Percentiles rank a stretch among this genome's conserved stretches.
phyloP scores from a whole-genome alignment of 2,329 filamentous ascomycete genomes.

The Claviceps quebecensis region DNA sequence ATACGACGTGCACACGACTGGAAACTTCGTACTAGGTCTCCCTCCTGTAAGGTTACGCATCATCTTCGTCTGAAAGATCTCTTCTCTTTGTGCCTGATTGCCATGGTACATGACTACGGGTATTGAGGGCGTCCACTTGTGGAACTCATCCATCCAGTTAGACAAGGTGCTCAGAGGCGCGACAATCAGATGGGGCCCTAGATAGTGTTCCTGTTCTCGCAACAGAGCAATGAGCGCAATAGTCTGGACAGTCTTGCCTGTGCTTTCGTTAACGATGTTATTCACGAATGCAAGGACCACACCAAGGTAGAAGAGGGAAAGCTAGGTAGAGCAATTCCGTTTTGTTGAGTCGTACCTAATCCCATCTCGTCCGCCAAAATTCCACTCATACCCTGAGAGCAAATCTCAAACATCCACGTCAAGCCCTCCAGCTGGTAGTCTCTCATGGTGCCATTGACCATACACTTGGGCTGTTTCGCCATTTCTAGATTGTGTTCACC shows the following conservation, averaged over 20 bases:
- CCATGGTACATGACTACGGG: slow-evolving; percentile 89
- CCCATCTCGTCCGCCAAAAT: slow-evolving; percentile 95
- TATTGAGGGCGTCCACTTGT: slow-evolving; percentile 77
- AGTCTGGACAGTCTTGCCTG: slow-evolving; percentile 81
- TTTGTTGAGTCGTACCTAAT: slow-evolving; percentile 33
- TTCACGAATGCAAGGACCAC: background rate
- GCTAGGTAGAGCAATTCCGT: too few species aligned
- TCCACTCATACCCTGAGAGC: slow-evolving; percentile 70
- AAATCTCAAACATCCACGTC: slow-evolving; percentile 85
- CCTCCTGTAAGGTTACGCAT: slow-evolving; percentile 52
- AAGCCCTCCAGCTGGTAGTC: slow-evolving; percentile 89
- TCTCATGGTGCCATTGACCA: slow-evolving; percentile 81
- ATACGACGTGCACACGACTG: slow-evolving; percentile 87
- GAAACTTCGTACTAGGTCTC: slow-evolving; percentile 52
- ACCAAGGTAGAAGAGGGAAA: background rate
- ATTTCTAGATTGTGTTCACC: slow-evolving; percentile 59
- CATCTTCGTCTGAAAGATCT: slow-evolving; percentile 59
- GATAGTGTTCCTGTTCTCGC: slow-evolving; percentile 69
- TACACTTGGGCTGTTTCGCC: slow-evolving; percentile 71
- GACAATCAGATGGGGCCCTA: slow-evolving; percentile 79
- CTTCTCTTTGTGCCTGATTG: slow-evolving; percentile 59
- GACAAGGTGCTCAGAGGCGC: slow-evolving; percentile 82
- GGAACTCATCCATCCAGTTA: slow-evolving; percentile 93
- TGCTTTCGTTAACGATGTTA: slow-evolving; percentile 13
- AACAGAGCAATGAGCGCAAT: slow-evolving; percentile 79